Conservation (phyloP, 768 basidiomycete genomes). For the Auriscalpium microsporum region DNA sequence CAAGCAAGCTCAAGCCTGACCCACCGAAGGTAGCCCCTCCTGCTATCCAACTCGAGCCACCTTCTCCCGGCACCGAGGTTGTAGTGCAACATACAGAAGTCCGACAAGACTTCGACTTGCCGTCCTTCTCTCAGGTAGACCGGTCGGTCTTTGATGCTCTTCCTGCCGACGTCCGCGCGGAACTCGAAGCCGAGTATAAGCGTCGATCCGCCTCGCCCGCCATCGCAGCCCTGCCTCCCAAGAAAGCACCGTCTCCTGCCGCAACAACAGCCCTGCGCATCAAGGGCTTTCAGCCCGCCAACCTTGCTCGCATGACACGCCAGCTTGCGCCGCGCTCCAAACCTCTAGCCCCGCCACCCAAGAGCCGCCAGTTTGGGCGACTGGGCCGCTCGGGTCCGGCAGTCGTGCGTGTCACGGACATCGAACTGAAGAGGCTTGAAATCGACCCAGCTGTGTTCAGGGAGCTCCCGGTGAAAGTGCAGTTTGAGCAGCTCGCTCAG, state of each 20-base stretch:
- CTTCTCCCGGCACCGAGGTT: neutral
- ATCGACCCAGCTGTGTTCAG: constrained; percentile 71
- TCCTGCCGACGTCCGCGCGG: constrained; percentile 59
- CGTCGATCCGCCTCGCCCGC: constrained; percentile 48
- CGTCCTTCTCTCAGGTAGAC: constrained; percentile 73
- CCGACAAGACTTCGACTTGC: constrained; percentile 34
- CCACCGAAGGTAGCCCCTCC: neutral
- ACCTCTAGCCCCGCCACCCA: constrained; percentile 29
- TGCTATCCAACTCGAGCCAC: neutral
- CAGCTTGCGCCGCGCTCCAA: constrained; percentile 54
- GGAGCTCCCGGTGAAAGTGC: constrained; percentile 53
- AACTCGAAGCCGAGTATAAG: constrained; percentile 59
- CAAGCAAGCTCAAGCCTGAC: neutral
- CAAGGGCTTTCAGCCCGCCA: constrained; percentile 27
- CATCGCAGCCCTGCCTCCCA: constrained; percentile 3
- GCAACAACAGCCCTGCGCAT: neutral
- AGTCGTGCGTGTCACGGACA: constrained; percentile 39
- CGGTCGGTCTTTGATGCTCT: constrained; percentile 60
- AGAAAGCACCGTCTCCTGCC: constrained; percentile 3
- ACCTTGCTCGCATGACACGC: constrained; percentile 50
- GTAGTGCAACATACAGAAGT: neutral
- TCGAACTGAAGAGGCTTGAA: constrained; percentile 52
- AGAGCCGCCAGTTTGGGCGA: constrained; percentile 27
- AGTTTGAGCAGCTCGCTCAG: constrained; percentile 65
- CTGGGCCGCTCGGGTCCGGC: constrained; percentile 27